phyloP scores from a whole-genome alignment of 2,329 filamentous ascomycete species.

The Nannizziopsis arthrosporioides region DNA sequence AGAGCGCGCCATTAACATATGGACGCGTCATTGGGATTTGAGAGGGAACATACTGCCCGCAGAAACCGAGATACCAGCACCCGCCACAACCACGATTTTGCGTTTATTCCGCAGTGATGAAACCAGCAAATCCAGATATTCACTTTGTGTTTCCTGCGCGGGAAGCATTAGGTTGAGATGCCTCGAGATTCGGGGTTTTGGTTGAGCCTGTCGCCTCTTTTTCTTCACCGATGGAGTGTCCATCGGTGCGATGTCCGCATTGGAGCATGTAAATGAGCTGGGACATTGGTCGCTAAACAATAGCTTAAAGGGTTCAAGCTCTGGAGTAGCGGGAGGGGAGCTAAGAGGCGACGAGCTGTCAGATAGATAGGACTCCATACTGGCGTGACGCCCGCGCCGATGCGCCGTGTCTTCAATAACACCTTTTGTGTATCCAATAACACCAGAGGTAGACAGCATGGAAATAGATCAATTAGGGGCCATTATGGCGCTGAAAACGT shows the following conservation, averaged over 20 bases:
- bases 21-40: background rate
- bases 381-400: background rate
- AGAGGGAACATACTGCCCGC: constrained; percentile 61
- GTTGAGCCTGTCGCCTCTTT: constrained; percentile 49
- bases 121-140: constrained; percentile 57
- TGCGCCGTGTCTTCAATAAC: background rate
- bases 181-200: constrained; percentile 64
- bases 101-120: constrained; percentile 72
- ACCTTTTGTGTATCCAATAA: no score
- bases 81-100: constrained; percentile 93
- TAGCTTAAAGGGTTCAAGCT: constrained; percentile 33
- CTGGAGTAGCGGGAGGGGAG: constrained; percentile 31
- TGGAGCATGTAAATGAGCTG: constrained; percentile 20
- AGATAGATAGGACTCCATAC: constrained; percentile 16
- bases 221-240: constrained; percentile 61
- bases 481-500: no score
- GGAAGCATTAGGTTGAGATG: constrained; percentile 55
- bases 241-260: constrained; percentile 44
- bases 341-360: constrained; percentile 33
- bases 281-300: constrained; percentile 32
- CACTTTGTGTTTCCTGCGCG: constrained; percentile 41
- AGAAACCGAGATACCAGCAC: constrained; percentile 91
- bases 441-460: no score
- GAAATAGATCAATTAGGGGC: no score
- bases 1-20: constrained; percentile 11